These are phyloP conservation scores for Fusarium subglutinans DNA, from an alignment of 2,329 filamentous ascomycete species.

Conservation along the genomic window DNA sequence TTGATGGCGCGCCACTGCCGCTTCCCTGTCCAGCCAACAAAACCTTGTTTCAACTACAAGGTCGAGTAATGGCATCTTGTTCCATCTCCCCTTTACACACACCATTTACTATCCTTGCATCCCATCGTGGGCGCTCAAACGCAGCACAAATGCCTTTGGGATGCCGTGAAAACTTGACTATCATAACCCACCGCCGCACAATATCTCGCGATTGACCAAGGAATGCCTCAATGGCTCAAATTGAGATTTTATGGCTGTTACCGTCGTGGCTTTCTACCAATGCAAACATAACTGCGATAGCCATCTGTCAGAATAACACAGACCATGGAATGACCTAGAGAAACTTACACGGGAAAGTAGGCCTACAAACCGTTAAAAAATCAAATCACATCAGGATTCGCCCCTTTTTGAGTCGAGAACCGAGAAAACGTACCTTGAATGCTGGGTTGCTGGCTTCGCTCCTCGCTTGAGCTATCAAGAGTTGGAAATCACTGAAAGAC, in stretches of 20 bases:
- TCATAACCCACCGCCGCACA: not conserved
- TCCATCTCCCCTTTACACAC: not conserved
- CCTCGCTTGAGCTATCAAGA: conserved; percentile 65
- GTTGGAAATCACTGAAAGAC: conserved; percentile 65
- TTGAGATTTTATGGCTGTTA: conserved; percentile 4
- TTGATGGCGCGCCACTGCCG: conserved; percentile 31
- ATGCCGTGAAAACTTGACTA: not conserved
- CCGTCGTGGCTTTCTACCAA: conserved; percentile 63
- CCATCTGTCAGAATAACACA: conserved; percentile 12
- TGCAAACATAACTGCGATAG: conserved; percentile 65
- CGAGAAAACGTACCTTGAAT: conserved; percentile 59
- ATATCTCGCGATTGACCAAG: not conserved
- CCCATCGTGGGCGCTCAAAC: not conserved
- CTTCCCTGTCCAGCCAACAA: conserved; percentile 25
- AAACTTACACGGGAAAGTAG: conserved; percentile 69
- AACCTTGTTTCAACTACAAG: conserved; percentile 40
- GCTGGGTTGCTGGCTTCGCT: conserved; percentile 61
- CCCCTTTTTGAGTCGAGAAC: not conserved
- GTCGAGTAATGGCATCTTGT: not conserved
- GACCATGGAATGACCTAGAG: not conserved
- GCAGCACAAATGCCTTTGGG: not conserved
- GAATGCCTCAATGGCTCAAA: not conserved
- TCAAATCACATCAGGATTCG: conserved; percentile 2
- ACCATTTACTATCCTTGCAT: not conserved
- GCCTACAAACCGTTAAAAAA: conserved; percentile 51